These are phyloP conservation scores for Kazachstania kunashirensis DNA, from an alignment of 805 yeast species.

Conservation along the genomic window DNA sequence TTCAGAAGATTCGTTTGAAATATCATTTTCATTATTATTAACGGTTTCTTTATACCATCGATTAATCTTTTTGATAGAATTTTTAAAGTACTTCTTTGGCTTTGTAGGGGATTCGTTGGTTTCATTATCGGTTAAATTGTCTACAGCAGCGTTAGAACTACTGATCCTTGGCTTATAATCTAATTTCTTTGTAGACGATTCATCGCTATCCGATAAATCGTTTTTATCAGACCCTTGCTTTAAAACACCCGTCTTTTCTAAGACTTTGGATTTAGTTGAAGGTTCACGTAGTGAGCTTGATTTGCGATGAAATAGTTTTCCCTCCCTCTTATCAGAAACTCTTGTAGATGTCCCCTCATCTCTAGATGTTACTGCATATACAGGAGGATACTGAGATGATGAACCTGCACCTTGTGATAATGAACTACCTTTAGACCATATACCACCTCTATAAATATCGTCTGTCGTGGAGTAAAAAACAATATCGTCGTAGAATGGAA, in stretches of 20 bases:
- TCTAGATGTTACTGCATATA: background rate
- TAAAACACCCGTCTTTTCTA: background rate
- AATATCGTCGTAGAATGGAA: constrained; percentile 85
- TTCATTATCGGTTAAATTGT: background rate
- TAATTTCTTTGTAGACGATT: background rate
- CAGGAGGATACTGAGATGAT: background rate
- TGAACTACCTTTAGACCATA: constrained; percentile 49
- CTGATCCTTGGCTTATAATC: background rate
- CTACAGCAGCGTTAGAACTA: background rate
- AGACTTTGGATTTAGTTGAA: background rate
- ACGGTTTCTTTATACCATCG: constrained; percentile 49
- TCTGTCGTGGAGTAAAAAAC: constrained; percentile 54
- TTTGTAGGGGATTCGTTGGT: constrained; percentile 14
- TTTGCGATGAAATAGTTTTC: background rate
- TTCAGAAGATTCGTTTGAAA: background rate
- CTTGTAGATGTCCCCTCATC: background rate
- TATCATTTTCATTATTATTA: constrained; percentile 2
- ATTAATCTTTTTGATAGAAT: constrained; percentile 50
- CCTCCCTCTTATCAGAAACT: background rate
- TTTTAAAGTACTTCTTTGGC: constrained; percentile 33
- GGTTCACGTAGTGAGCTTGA: background rate
- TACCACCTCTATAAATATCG: constrained; percentile 83
- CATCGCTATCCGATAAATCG: background rate
- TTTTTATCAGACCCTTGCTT: too few species aligned
- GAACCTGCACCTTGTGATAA: background rate